These are phyloP conservation scores for Homolaphlyctis polyrhiza DNA, from an alignment of 371 early-diverging fungal genomes.

Conservation along the genomic window DNA sequence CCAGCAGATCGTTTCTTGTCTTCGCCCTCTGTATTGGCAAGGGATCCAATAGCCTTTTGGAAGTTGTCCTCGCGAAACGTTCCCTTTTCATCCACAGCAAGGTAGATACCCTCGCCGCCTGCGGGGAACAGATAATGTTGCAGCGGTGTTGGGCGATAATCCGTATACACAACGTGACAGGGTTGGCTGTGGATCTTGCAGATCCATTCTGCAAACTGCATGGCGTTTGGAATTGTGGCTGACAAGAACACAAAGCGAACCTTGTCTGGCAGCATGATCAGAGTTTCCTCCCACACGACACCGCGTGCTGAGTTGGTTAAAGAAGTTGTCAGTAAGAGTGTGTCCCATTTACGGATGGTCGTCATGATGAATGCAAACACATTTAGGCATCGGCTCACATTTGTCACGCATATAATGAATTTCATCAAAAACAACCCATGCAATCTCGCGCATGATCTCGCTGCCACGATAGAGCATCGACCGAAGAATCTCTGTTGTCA, in stretches of 20 bases:
- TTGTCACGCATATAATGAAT: slow-evolving; percentile 99
- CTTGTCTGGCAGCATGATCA: slow-evolving; percentile 93
- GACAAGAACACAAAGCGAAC: slow-evolving; percentile 97
- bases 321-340: no score
- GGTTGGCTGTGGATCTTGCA: slow-evolving; percentile 92
- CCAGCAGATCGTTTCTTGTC: slow-evolving; percentile 31
- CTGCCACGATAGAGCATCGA: slow-evolving; percentile 99
- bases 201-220: slow-evolving; percentile 99
- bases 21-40: slow-evolving; percentile 60
- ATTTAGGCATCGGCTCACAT: slow-evolving; percentile 15
- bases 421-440: slow-evolving; percentile 99
- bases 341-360: no score
- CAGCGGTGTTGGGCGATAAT: slow-evolving; percentile 98
- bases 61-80: slow-evolving; percentile 94
- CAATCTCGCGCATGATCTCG: slow-evolving; percentile 97
- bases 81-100: slow-evolving; percentile 95
- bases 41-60: slow-evolving; percentile 74
- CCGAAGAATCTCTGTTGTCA: slow-evolving; percentile 99
- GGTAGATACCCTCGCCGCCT: slow-evolving; percentile 88
- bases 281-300: slow-evolving; percentile 99
- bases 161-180: slow-evolving; percentile 99
- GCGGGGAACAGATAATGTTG: slow-evolving; percentile 96
- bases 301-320: slow-evolving; percentile 71
- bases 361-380: not conserved
- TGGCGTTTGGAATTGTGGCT: slow-evolving; percentile 99